Conservation (phyloP, 345 rosid species). For the Combretum micranthum region DNA sequence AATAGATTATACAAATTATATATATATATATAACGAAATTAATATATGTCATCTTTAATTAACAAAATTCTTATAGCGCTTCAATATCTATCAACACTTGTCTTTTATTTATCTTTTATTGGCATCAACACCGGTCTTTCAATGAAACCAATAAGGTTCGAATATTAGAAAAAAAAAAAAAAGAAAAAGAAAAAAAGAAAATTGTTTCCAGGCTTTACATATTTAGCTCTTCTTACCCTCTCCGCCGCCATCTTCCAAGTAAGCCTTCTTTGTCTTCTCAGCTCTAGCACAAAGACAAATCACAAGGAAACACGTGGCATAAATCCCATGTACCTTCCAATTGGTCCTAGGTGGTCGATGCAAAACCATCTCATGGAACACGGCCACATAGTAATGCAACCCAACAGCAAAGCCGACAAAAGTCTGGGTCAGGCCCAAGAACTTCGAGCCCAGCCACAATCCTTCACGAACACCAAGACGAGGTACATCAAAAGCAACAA, state of each 20-base stretch:
- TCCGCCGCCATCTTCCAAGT: slow-evolving; percentile 80
- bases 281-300: slow-evolving; percentile 59
- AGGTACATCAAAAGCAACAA: slow-evolving; percentile 69
- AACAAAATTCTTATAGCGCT: too few species aligned
- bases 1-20: too few species aligned
- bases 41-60: too few species aligned
- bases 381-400: slow-evolving; percentile 80
- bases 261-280: slow-evolving; percentile 88
- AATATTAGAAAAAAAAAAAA: too few species aligned
- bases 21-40: too few species aligned
- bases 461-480: slow-evolving; percentile 70
- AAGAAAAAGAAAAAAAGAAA: too few species aligned
- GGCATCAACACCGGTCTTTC: too few species aligned
- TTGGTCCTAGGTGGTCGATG: slow-evolving; percentile 81
- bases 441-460: slow-evolving; percentile 44
- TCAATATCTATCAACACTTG: too few species aligned
- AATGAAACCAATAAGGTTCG: too few species aligned
- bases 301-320: slow-evolving; percentile 81
- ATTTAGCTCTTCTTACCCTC: slow-evolving; percentile 82
- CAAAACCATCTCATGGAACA: slow-evolving; percentile 77
- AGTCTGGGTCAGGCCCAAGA: slow-evolving; percentile 64
- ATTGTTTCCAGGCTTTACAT: too few species aligned
- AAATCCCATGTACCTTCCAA: slow-evolving; percentile 86
- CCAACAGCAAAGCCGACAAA: slow-evolving; percentile 77
- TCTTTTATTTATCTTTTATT: too few species aligned